phyloP scores from a whole-genome alignment of 2,329 filamentous ascomycete genomes.

The Aspergillus novoparasiticus region DNA sequence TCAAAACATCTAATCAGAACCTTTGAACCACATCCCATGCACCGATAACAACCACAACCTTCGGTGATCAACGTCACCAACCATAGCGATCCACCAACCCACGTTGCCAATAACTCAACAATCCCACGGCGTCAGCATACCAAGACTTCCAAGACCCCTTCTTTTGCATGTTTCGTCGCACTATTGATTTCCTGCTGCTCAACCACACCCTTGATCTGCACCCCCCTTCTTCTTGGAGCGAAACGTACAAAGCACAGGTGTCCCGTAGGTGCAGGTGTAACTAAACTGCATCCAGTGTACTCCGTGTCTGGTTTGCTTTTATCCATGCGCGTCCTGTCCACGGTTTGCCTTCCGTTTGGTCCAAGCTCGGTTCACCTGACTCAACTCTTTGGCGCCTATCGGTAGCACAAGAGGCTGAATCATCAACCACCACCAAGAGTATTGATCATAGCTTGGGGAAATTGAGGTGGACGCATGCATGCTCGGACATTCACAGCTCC shows the following conservation, averaged over 20 bases:
- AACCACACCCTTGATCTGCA: slow-evolving; percentile 4
- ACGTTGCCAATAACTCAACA: slow-evolving; percentile 26
- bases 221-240: neutral
- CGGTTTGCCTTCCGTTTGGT: slow-evolving; percentile 16
- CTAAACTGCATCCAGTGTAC: neutral
- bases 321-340: neutral
- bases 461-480: neutral
- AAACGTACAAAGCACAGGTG: neutral
- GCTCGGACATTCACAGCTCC: neutral
- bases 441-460: neutral
- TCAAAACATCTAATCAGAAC: slow-evolving; percentile 1
- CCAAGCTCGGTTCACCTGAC: slow-evolving; percentile 6
- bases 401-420: neutral
- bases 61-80: slow-evolving; percentile 26
- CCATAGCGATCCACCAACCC: slow-evolving; percentile 29
- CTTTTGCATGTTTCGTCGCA: slow-evolving; percentile 4
- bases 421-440: slow-evolving; percentile 31
- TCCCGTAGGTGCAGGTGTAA: slow-evolving; percentile 1
- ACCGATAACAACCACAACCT: neutral
- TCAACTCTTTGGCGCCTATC: neutral
- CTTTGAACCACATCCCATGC: neutral
- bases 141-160: slow-evolving; percentile 4
- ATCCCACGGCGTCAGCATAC: neutral
- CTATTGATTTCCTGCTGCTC: slow-evolving; percentile 2
- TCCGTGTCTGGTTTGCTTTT: slow-evolving; percentile 1